Evolutionary conservation across 129 eudicot genomes (phyloP).

Genomic region (Arctium minus): DNA sequence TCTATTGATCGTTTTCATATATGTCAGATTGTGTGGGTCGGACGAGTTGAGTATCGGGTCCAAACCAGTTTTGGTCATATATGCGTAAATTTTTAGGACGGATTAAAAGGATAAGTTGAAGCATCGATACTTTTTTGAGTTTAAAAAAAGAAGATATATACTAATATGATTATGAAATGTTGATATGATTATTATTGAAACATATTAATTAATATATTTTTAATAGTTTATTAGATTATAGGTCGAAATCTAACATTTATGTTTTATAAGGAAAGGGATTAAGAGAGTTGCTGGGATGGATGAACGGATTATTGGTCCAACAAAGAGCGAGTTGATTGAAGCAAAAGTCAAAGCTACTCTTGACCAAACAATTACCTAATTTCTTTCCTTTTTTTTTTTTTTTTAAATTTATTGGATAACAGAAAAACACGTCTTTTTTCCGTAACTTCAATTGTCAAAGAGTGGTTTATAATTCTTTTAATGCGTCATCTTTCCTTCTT

Average conservation of each 20-base stretch:
- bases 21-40: no score
- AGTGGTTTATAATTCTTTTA: background rate
- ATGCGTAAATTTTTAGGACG: no score
- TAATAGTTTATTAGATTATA: background rate
- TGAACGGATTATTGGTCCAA: slow-evolving; percentile 27
- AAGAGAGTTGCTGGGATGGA: slow-evolving; percentile 23
- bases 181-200: no score
- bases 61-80: no score
- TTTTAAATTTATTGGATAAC: background rate
- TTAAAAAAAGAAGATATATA: no score
- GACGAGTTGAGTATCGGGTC: no score
- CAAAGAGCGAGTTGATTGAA: slow-evolving; percentile 23
- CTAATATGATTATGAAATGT: background rate
- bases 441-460: background rate
- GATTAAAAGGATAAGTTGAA: no score
- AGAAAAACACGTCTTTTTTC: background rate
- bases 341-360: slow-evolving; percentile 36
- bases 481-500: background rate
- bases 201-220: no score
- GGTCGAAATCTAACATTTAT: background rate
- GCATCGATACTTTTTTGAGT: no score
- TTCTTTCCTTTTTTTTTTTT: background rate
- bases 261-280: background rate
- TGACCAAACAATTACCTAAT: slow-evolving; percentile 23
- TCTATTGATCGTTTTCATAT: no score